Base-by-base conservation (phyloP, 2,329 filamentous ascomycete species). In the Hypoxylon sp. region DNA sequence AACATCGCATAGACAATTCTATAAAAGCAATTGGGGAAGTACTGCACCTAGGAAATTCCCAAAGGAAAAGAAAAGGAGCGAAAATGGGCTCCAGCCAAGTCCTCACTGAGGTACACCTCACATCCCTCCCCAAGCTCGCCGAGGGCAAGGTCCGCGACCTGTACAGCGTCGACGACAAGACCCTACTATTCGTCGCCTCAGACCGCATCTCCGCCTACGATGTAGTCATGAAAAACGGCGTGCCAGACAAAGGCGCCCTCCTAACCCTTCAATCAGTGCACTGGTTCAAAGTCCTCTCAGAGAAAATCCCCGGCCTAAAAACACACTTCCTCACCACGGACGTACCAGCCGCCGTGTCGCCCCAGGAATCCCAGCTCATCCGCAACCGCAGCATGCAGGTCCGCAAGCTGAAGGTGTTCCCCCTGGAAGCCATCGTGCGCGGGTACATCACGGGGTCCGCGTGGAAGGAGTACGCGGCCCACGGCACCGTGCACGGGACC, bases 191-290 rank as follows among this genome's bases (percentile, higher is more conserved):
- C 78, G 90, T 94, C 61, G 91, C 93, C 24, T 92, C 93, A 13
- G 94, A 98, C 83, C 91, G 96, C 73, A 96, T 98, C 79, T 97
- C 94, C 24, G 96, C 96, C 62, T 98, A 95, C 84, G 95, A 98
- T 86, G 68, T 76, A 2, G 70, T 75, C 50, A 67, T 76, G 47
- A 83, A 88, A 75, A 98, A 96, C 75, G 83, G 83, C 70, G 83
- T 87, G 55, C 82, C 83, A 50, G 77, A 82, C 77, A 89, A 89
- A 81, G 87, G 87, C 72, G 78, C 79, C 65, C 80, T 88, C 56
- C 81, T 88, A 54, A 85, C 83, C 29, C 77, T 80, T 68, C 74
- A 83, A 65, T 80, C 79, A 55, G 83, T 83, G 13, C 83, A 87
- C 74, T 89, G 87, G 87, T 88, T 89, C 79, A 75, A 78, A 39